Conservation (phyloP, 2,329 filamentous ascomycete species). For the Didymella pomorum region DNA sequence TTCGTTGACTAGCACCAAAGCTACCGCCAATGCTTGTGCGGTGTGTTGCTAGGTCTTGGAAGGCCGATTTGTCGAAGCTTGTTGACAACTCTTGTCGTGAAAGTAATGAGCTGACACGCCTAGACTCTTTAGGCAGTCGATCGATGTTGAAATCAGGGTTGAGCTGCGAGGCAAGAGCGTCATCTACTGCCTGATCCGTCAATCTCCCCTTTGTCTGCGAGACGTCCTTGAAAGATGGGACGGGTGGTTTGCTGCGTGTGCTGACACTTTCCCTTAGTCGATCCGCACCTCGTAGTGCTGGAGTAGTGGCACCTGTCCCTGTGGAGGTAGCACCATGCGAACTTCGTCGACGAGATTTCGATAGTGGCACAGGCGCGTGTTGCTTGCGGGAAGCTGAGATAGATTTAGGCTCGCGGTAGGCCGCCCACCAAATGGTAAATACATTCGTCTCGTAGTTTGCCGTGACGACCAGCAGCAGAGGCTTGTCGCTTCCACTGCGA, state of each 20-base stretch:
- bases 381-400: conserved; percentile 55
- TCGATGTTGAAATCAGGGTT: conserved; percentile 59
- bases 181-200: conserved; percentile 54
- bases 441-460: conserved; percentile 77
- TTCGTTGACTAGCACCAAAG: conserved; percentile 63
- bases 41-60: conserved; percentile 71
- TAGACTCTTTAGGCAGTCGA: conserved; percentile 66
- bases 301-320: conserved; percentile 77
- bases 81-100: conserved; percentile 86
- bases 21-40: conserved; percentile 52
- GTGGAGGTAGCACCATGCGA: conserved; percentile 66
- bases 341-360: conserved; percentile 68
- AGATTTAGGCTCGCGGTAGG: conserved; percentile 74
- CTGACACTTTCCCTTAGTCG: conserved; percentile 81
- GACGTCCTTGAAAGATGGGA: conserved; percentile 50
- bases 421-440: conserved; percentile 85
- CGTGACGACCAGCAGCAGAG: conserved; percentile 79
- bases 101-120: conserved; percentile 89
- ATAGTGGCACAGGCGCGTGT: conserved; percentile 48
- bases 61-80: conserved; percentile 81
- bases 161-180: conserved; percentile 58
- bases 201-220: conserved; percentile 43
- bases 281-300: conserved; percentile 67
- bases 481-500: conserved; percentile 53
- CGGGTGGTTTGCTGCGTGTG: conserved; percentile 54